phyloP scores from a whole-genome alignment of 2,329 filamentous ascomycete genomes.

The Fusarium sp. region DNA sequence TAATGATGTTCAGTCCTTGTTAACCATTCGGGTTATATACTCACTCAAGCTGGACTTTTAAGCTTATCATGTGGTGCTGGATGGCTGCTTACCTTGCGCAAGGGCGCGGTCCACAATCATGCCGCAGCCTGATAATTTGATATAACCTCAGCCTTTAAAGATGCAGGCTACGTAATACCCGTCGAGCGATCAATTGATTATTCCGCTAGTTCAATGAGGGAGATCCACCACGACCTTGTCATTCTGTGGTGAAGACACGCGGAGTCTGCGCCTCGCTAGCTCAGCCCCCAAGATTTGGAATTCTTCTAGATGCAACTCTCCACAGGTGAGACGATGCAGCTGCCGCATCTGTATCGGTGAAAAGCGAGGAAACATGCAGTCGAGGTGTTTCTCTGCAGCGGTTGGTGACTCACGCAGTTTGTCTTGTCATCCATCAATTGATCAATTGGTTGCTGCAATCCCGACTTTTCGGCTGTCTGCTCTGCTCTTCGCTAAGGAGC shows the following conservation, averaged over 20 bases:
- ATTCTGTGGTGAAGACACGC: neutral
- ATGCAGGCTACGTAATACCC: slow-evolving; percentile 12
- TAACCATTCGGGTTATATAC: slow-evolving; percentile 1
- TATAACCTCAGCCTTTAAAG: slow-evolving; percentile 6
- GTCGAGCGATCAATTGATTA: neutral
- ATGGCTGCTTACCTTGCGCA: neutral
- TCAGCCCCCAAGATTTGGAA: slow-evolving; percentile 27
- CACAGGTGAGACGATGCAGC: neutral
- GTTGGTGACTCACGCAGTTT: no score
- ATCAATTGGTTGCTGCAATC: neutral
- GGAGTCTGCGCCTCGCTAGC: slow-evolving; percentile 22
- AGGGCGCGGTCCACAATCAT: slow-evolving; percentile 7
- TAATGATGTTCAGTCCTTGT: neutral
- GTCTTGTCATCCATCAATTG: neutral
- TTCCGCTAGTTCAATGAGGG: neutral
- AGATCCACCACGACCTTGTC: neutral
- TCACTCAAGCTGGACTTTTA: neutral
- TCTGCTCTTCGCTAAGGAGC: neutral
- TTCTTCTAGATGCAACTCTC: neutral
- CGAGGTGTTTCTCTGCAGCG: no score
- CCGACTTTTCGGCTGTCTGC: neutral
- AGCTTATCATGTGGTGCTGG: neutral
- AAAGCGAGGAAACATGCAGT: neutral
- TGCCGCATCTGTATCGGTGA: neutral
- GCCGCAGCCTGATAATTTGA: slow-evolving; percentile 27